A percentile compares a stretch with the other conserved stretches of the same genome.
These are phyloP conservation scores for Annulohypoxylon bovei DNA, from an alignment of 495 filamentous ascomycete species.

Conservation along the genomic window DNA sequence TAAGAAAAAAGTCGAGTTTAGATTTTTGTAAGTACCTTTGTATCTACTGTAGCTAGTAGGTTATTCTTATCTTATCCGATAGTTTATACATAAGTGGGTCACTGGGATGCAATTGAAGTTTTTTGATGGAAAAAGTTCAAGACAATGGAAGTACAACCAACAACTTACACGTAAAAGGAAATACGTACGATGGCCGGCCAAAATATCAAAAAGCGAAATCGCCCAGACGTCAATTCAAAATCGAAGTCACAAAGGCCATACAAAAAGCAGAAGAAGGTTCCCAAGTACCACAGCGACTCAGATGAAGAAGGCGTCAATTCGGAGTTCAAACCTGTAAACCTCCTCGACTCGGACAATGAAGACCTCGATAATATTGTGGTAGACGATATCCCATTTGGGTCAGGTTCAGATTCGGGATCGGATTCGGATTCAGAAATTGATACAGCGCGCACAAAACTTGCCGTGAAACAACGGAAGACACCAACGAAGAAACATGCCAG, in stretches of 20 bases:
- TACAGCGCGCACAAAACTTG: constrained; percentile 11
- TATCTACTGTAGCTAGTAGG: constrained; percentile 5
- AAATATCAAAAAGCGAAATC: constrained; percentile 32
- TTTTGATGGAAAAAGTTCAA: constrained; percentile 26
- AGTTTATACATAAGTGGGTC: constrained; percentile 19
- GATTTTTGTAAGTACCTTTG: neutral
- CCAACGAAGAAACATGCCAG: constrained; percentile 43
- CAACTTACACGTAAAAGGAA: neutral
- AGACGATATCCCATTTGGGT: constrained; percentile 55
- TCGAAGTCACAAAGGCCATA: constrained; percentile 63
- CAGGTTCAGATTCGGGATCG: constrained; percentile 47
- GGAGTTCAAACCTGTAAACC: constrained; percentile 69
- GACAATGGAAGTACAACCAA: neutral
- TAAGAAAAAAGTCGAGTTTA: neutral
- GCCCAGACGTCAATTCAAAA: constrained; percentile 62
- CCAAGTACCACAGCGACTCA: constrained; percentile 78
- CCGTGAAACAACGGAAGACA: constrained; percentile 33
- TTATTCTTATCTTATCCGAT: constrained; percentile 29
- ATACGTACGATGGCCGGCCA: constrained; percentile 29
- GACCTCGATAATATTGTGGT: constrained; percentile 59
- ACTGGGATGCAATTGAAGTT: constrained; percentile 28
- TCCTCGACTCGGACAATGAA: constrained; percentile 74
- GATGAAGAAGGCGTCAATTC: constrained; percentile 58
- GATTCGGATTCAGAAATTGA: constrained; percentile 54
- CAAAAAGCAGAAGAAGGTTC: constrained; percentile 78